These are phyloP conservation scores for Metahyphopichia silvanorum DNA, from an alignment of 805 yeast genomes.

Conservation along the genomic window DNA sequence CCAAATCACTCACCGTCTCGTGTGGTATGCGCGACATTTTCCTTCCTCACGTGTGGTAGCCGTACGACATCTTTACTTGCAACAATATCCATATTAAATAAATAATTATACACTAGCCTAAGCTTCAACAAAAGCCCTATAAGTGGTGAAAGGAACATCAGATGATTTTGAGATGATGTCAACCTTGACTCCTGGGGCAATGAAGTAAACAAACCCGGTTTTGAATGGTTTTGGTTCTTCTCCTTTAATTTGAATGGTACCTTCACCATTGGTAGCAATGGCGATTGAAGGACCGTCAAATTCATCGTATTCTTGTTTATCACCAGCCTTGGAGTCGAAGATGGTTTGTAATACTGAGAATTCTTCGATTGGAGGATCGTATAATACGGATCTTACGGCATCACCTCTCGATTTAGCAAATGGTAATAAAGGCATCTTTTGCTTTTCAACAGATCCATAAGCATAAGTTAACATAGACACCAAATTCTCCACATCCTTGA, in stretches of 20 bases:
- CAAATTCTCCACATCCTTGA: conserved; percentile 88
- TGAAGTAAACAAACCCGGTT: conserved; percentile 79
- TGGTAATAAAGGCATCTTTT: conserved; percentile 71
- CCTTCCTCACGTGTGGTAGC: too few species aligned
- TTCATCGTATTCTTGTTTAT: conserved; percentile 53
- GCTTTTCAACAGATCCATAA: conserved; percentile 86
- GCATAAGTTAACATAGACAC: conserved; percentile 89
- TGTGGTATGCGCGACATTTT: too few species aligned
- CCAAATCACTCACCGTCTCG: too few species aligned
- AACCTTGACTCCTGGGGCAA: conserved; percentile 72
- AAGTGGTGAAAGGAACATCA: conserved; percentile 60
- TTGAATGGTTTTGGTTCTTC: conserved; percentile 35
- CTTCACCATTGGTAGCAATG: conserved; percentile 79
- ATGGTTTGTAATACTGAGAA: conserved; percentile 88
- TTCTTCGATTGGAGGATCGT: conserved; percentile 96
- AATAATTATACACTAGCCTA: conserved; percentile 5
- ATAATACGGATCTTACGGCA: conserved; percentile 58
- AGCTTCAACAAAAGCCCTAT: conserved; percentile 88
- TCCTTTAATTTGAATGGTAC: conserved; percentile 48
- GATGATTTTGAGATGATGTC: conserved; percentile 52
- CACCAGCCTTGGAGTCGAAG: conserved; percentile 45
- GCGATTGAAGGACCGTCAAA: conserved; percentile 86
- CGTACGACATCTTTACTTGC: too few species aligned
- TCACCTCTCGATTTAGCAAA: conserved; percentile 64
- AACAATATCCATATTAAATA: too few species aligned